Evolutionary conservation across 1,139 yeast species (phyloP).

Genomic region (Pichia sp.): DNA sequence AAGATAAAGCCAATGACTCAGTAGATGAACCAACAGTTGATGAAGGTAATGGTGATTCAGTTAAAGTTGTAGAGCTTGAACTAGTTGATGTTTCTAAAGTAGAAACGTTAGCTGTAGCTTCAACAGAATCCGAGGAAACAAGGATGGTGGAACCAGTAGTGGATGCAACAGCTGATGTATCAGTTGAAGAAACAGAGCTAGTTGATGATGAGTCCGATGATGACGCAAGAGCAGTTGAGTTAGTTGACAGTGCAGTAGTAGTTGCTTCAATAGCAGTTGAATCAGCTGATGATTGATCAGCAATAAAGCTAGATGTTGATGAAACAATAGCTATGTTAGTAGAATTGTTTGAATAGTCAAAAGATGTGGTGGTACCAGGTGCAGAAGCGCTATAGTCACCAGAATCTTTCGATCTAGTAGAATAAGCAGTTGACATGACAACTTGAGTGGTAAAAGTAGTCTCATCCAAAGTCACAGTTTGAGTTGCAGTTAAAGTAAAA

Average conservation of each 20-base stretch:
- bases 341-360: too few species aligned
- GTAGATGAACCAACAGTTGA: neutral
- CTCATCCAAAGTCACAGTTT: constrained; percentile 3
- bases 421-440: neutral
- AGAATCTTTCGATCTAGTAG: too few species aligned
- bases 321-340: constrained; percentile 1
- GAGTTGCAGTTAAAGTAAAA: constrained; percentile 8
- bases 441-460: too few species aligned
- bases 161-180: neutral
- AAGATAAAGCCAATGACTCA: neutral
- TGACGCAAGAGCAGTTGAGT: too few species aligned
- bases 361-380: too few species aligned
- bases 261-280: neutral
- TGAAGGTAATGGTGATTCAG: neutral
- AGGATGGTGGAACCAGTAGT: neutral
- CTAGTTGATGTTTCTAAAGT: neutral
- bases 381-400: too few species aligned
- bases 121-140: neutral
- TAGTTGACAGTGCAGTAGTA: too few species aligned
- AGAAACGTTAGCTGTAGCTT: neutral
- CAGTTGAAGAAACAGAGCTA: neutral
- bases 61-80: neutral
- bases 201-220: too few species aligned
- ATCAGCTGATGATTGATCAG: neutral
- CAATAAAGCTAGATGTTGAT: too few species aligned